phyloP scores from a whole-genome alignment of 2,329 filamentous ascomycete genomes.

The Pyrenophora teres region DNA sequence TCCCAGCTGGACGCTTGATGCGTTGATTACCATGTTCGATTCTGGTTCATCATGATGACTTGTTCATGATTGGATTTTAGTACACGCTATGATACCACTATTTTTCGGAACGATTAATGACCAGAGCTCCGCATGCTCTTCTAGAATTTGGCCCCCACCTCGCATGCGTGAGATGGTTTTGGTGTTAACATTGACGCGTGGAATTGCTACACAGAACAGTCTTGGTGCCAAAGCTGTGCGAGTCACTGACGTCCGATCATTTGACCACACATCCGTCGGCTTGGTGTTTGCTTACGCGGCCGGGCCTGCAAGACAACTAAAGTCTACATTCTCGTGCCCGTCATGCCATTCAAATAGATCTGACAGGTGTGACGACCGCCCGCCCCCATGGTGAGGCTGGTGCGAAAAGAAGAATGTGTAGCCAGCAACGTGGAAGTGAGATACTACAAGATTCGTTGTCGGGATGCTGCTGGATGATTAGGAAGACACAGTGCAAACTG shows the following conservation, averaged over 20 bases:
- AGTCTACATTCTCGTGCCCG: neutral
- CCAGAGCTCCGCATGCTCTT: constrained; percentile 12
- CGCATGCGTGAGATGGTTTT: constrained; percentile 6
- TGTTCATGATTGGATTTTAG: constrained; percentile 10
- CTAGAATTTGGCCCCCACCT: constrained; percentile 12
- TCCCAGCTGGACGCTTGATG: constrained; percentile 2
- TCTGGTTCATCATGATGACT: constrained; percentile 9
- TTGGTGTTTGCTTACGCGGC: constrained; percentile 10
- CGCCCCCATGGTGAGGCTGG: no score
- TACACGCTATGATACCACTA: constrained; percentile 16
- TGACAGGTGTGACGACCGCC: neutral
- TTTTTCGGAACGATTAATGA: constrained; percentile 29
- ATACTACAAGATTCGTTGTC: neutral
- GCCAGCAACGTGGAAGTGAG: neutral
- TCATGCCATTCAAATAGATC: neutral
- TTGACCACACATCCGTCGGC: neutral
- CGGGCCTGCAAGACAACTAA: neutral
- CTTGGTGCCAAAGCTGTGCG: constrained; percentile 5
- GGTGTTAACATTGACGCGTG: neutral
- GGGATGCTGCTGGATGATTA: neutral
- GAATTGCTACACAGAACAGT: neutral
- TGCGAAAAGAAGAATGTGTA: no score
- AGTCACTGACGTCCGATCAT: neutral
- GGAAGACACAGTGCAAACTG: constrained; percentile 2
- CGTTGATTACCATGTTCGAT: constrained; percentile 1